Conservation (phyloP, 75 land plant genomes). For the Isoetes taiwanensis region DNA sequence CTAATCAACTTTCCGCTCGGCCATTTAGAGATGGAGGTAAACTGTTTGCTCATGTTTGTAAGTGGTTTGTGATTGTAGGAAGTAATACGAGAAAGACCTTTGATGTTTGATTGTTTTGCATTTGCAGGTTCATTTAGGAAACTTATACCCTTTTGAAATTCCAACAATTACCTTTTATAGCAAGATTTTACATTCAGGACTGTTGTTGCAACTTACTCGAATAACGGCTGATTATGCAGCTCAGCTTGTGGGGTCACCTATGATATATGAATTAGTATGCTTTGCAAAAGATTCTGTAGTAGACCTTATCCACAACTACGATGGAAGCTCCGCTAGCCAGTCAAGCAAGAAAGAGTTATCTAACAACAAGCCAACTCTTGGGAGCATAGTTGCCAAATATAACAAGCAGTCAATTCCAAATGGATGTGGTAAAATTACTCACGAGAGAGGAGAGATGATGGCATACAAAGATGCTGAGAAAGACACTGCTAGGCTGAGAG, state of each 20-base stretch:
- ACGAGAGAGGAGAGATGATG: not conserved
- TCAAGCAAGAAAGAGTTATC: not conserved
- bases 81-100: not conserved
- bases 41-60: not conserved
- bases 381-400: not conserved
- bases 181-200: not conserved
- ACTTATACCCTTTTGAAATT: conserved; percentile 25
- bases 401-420: not conserved
- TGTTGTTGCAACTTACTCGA: conserved; percentile 15
- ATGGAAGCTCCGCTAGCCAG: not conserved
- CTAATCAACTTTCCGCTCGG: conserved; percentile 9
- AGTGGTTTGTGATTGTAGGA: not conserved
- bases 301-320: conserved; percentile 5
- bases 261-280: conserved; percentile 23
- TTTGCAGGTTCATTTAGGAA: conserved; percentile 16
- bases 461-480: not conserved
- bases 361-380: not conserved
- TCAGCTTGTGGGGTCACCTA: conserved; percentile 12
- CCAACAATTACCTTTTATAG: conserved; percentile 20
- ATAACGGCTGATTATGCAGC: conserved; percentile 12
- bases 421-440: not conserved
- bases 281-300: conserved; percentile 13
- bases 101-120: conserved; percentile 5
- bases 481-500: conserved; percentile 6
- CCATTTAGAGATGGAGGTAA: conserved; percentile 30